Conservation (phyloP, 2,329 filamentous ascomycete species). For the Fusarium equiseti region DNA sequence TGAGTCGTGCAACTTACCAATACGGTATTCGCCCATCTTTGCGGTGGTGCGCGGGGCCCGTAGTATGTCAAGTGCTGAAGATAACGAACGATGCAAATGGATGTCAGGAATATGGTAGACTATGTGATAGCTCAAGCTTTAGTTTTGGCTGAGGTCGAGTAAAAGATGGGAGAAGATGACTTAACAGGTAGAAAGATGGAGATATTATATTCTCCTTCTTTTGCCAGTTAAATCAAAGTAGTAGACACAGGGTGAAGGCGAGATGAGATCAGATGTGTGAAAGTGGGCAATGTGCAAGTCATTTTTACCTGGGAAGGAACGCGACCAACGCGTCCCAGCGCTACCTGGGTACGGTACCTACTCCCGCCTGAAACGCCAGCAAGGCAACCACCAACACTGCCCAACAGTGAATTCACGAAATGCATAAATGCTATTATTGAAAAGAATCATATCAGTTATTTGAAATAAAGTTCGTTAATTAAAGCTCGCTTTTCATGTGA, state of each 20-base stretch:
- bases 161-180: not conserved
- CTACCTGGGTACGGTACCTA: not conserved
- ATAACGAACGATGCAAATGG: conserved; percentile 28
- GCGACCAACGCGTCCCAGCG: conserved; percentile 42
- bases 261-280: conserved; percentile 36
- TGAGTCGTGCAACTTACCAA: conserved; percentile 55
- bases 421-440: not conserved
- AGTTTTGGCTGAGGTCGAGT: conserved; percentile 1
- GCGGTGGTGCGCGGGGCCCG: conserved; percentile 10
- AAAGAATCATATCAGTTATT: not conserved
- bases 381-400: not conserved
- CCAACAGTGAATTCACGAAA: not conserved
- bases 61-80: conserved; percentile 13
- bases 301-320: conserved; percentile 22
- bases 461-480: not conserved
- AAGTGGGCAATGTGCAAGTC: conserved; percentile 30
- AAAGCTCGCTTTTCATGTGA: not conserved
- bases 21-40: conserved; percentile 61
- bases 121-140: conserved; percentile 8
- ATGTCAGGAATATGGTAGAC: not conserved
- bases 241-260: conserved; percentile 30
- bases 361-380: conserved; percentile 13
- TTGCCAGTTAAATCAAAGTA: conserved; percentile 23
- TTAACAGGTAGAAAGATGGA: not conserved
- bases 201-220: conserved; percentile 5